Percentiles rank a stretch among this genome's conserved stretches.
These are phyloP conservation scores for Yamadazyma friedrichii DNA, from an alignment of 1,139 yeast species.

Conservation along the genomic window DNA sequence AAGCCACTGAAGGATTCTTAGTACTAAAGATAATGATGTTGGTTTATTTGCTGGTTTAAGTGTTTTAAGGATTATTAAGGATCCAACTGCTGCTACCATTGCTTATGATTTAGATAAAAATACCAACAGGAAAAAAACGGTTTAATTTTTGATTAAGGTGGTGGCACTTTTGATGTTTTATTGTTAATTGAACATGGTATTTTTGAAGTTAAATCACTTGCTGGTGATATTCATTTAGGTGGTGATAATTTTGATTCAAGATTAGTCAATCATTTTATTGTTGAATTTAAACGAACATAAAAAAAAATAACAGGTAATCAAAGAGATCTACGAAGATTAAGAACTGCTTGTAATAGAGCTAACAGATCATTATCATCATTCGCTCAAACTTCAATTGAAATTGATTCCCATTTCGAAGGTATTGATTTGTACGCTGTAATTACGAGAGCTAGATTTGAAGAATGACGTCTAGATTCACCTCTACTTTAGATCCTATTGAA, in stretches of 20 bases:
- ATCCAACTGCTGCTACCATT: constrained; percentile 65
- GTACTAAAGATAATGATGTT: constrained; percentile 56
- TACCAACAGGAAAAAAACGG: constrained; percentile 69
- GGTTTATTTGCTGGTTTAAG: constrained; percentile 62
- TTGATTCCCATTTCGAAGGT: constrained; percentile 95
- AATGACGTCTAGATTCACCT: constrained; percentile 83
- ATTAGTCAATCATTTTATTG: constrained; percentile 90
- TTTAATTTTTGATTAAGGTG: constrained; percentile 88
- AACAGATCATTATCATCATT: constrained; percentile 98
- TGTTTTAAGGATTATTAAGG: no score
- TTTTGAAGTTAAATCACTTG: constrained; percentile 98
- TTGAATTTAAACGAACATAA: constrained; percentile 96
- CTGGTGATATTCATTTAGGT: constrained; percentile 99
- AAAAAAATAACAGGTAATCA: constrained; percentile 89
- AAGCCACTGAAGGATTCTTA: constrained; percentile 67
- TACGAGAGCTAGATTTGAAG: constrained; percentile 99
- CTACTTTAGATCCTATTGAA: constrained; percentile 96
- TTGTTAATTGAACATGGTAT: constrained; percentile 98
- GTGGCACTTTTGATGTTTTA: no score
- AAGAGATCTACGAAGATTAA: constrained; percentile 97
- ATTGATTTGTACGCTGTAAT: constrained; percentile 94
- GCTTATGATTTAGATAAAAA: constrained; percentile 68
- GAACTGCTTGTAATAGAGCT: constrained; percentile 99
- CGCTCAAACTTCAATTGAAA: constrained; percentile 94
- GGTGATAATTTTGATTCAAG: no score